Evolutionary conservation across 306 rosid species (phyloP).

Genomic region (Lathyrus aphaca): DNA sequence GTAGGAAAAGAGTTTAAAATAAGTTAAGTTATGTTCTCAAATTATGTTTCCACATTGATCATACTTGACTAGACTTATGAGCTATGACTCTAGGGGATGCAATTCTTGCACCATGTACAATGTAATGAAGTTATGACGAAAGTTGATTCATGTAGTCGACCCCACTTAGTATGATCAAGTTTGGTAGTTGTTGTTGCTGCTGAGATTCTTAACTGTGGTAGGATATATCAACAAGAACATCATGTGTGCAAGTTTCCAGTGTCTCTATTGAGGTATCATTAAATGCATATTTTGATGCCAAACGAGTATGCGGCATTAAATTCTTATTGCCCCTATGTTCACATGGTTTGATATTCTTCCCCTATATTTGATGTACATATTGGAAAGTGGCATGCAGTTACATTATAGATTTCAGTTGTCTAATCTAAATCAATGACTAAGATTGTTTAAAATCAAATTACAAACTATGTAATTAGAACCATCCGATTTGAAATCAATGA

Average conservation of each 20-base stretch:
- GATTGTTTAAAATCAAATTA: too few relatives aligned
- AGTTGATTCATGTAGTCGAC: too few relatives aligned
- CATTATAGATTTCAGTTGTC: too few relatives aligned
- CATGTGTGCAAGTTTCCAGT: neutral
- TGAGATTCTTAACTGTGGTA: constrained; percentile 5
- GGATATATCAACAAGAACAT: too few relatives aligned
- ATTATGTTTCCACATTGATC: neutral
- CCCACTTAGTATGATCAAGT: too few relatives aligned
- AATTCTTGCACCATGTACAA: neutral
- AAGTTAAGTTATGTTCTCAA: constrained; percentile 6
- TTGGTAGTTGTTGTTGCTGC: too few relatives aligned
- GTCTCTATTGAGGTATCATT: constrained; percentile 5
- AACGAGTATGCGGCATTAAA: constrained; percentile 3
- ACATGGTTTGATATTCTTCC: constrained; percentile 5
- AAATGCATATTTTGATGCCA: constrained; percentile 15
- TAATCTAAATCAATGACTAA: too few relatives aligned
- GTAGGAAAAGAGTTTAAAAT: constrained; percentile 13
- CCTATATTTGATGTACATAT: neutral
- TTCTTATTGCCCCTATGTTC: constrained; percentile 3
- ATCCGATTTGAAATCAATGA: too few relatives aligned
- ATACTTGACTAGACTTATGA: neutral
- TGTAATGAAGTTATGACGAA: neutral
- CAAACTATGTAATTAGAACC: too few relatives aligned
- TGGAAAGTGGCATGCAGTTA: constrained; percentile 4
- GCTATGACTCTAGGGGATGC: neutral